Conservation (phyloP, 108 stramenopile species). For the Discostella stelligeroides region DNA sequence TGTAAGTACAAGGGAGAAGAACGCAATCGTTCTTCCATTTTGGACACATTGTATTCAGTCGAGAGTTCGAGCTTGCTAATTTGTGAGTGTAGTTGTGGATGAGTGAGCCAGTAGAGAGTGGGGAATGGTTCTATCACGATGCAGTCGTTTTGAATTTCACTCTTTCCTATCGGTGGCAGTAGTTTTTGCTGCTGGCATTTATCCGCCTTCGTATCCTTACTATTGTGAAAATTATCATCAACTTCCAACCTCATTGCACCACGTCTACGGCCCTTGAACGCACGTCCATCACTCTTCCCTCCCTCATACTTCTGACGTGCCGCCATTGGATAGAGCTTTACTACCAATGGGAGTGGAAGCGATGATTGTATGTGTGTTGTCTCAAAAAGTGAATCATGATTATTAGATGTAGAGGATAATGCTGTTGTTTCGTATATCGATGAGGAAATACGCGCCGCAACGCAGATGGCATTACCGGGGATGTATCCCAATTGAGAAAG, state of each 20-base stretch:
- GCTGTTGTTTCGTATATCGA: not conserved
- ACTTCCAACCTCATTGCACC: slow-evolving; percentile 14
- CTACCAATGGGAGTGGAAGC: slow-evolving; percentile 52
- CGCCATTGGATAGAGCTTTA: slow-evolving; percentile 80
- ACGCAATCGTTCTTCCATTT: slow-evolving; percentile 48
- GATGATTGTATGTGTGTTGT: slow-evolving; percentile 6
- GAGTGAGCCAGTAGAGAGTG: slow-evolving; percentile 83
- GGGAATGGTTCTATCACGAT: slow-evolving; percentile 84
- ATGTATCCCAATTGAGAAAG: slow-evolving; percentile 72
- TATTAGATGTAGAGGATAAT: not conserved
- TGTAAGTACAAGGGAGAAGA: slow-evolving; percentile 37
- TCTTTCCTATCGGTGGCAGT: not conserved
- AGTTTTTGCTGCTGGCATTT: not conserved
- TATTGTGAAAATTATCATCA: slow-evolving; percentile 2
- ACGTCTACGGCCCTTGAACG: slow-evolving; percentile 59
- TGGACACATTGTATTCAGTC: slow-evolving; percentile 32
- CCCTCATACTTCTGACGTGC: slow-evolving; percentile 62
- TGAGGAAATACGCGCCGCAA: slow-evolving; percentile 52
- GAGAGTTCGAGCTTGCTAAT: slow-evolving; percentile 73
- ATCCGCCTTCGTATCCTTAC: not conserved
- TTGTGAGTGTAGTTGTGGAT: slow-evolving; percentile 57
- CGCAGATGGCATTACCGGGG: slow-evolving; percentile 77
- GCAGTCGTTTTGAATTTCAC: slow-evolving; percentile 1
- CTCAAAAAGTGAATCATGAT: not conserved
- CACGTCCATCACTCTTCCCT: slow-evolving; percentile 59